These are phyloP conservation scores for Fragaria iinumae DNA, from an alignment of 306 rosid species.

Conservation along the genomic window DNA sequence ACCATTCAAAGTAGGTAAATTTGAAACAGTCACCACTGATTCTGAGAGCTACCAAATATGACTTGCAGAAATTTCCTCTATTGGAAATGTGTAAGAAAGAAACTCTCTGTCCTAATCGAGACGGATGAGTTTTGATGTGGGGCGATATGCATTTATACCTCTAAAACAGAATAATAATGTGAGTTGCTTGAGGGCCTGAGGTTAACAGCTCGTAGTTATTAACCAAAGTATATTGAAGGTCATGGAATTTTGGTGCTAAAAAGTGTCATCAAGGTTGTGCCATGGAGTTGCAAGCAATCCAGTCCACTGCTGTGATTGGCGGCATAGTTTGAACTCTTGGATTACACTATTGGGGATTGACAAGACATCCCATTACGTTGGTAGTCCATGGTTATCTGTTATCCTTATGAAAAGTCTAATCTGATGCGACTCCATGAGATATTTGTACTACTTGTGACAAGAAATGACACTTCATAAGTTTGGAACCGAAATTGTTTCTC, in stretches of 20 bases:
- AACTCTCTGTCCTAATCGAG: not conserved
- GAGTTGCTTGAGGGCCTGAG: not conserved
- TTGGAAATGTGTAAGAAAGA: not conserved
- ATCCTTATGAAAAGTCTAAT: not conserved
- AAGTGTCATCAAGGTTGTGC: not conserved
- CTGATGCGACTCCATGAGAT: not conserved
- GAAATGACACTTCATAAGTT: too few species aligned
- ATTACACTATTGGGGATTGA: not conserved
- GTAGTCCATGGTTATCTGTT: not conserved
- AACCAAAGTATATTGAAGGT: not conserved
- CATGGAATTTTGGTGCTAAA: conserved; percentile 10
- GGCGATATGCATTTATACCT: not conserved
- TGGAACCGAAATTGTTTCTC: too few species aligned
- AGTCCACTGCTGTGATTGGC: not conserved
- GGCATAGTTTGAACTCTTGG: not conserved
- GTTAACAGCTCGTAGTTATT: not conserved
- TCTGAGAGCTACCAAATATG: not conserved
- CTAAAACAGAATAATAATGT: not conserved
- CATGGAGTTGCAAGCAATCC: not conserved
- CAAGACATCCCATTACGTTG: not conserved
- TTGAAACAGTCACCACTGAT: not conserved
- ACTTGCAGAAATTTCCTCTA: not conserved
- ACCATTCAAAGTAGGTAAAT: not conserved
- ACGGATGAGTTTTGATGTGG: not conserved
- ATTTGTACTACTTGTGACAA: not conserved